Conservation (phyloP, 495 filamentous ascomycete genomes). For the Aspergillus affinis region DNA sequence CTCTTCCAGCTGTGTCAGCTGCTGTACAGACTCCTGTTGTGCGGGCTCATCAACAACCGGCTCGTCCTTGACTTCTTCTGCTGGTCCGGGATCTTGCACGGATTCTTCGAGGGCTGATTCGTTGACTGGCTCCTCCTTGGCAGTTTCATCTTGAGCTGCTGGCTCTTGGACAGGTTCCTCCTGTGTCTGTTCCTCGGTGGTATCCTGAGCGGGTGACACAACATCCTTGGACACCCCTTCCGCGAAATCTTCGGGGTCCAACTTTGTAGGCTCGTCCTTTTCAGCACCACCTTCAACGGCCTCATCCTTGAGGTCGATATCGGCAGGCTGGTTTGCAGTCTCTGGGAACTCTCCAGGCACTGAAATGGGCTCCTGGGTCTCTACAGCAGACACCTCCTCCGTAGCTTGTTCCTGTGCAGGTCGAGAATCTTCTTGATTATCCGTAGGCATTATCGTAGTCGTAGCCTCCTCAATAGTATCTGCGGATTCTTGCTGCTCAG, state of each 20-base stretch:
- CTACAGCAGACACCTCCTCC: not conserved
- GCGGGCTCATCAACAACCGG: no score
- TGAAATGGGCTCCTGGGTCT: not conserved
- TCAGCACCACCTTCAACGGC: slow-evolving; percentile 6
- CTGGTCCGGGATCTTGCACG: not conserved
- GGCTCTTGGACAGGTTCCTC: not conserved
- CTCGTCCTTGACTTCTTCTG: not conserved
- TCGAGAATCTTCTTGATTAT: not conserved
- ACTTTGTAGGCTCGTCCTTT: slow-evolving; percentile 3
- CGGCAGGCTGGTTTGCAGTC: not conserved
- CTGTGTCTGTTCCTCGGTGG: not conserved
- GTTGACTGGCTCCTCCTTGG: not conserved
- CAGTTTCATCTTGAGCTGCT: not conserved
- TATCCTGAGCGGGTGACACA: not conserved
- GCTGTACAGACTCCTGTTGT: no score
- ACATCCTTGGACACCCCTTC: not conserved
- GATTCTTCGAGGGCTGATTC: not conserved
- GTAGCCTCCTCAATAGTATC: not conserved
- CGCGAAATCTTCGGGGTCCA: slow-evolving; percentile 5
- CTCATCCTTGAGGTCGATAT: not conserved
- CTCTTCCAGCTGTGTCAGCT: not conserved
- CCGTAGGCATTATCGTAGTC: not conserved
- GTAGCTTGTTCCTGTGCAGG: slow-evolving; percentile 9
- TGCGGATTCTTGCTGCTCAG: not conserved
- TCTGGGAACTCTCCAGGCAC: not conserved